Evolutionary conservation across 805 yeast species (phyloP).

Genomic region (Barnettozyma sp.): DNA sequence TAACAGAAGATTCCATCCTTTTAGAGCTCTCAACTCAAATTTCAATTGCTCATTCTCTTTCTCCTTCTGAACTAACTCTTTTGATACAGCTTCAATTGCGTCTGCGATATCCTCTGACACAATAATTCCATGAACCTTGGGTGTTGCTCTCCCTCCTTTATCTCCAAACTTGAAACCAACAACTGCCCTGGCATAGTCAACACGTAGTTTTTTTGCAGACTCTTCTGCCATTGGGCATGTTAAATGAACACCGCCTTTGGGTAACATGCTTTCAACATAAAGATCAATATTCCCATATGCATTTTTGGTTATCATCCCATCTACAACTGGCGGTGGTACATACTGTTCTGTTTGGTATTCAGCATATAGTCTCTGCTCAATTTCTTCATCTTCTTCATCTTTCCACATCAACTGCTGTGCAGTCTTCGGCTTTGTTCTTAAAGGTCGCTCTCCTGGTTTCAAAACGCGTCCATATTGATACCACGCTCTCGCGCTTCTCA

Average conservation of each 20-base stretch:
- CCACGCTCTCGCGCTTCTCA: conserved; percentile 82
- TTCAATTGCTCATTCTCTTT: conserved; percentile 34
- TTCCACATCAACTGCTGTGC: conserved; percentile 18
- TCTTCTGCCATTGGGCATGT: conserved; percentile 45
- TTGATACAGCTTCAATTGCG: conserved; percentile 48
- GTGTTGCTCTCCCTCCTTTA: conserved; percentile 43
- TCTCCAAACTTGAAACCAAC: conserved; percentile 73
- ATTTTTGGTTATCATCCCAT: conserved; percentile 69
- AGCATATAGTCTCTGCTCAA: conserved; percentile 62
- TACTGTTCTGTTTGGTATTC: conserved; percentile 70
- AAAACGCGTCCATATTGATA: conserved; percentile 70
- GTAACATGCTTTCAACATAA: conserved; percentile 74
- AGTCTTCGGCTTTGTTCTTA: conserved; percentile 38
- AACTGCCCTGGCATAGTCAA: conserved; percentile 85
- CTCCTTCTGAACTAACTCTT: conserved; percentile 39
- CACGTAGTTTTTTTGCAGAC: conserved; percentile 64
- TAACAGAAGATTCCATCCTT: conserved; percentile 38
- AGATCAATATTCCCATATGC: conserved; percentile 81
- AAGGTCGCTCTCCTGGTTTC: conserved; percentile 62
- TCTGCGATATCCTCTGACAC: conserved; percentile 56
- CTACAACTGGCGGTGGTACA: conserved; percentile 50
- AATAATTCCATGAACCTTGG: conserved; percentile 68
- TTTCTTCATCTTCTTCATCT: conserved; percentile 33
- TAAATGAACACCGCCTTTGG: conserved; percentile 65
- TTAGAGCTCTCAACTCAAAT: conserved; percentile 42